Percentiles rank a stretch among this genome's conserved stretches.
phyloP scores from a whole-genome alignment of 495 filamentous ascomycete species.

The Durotheca rogersii region DNA sequence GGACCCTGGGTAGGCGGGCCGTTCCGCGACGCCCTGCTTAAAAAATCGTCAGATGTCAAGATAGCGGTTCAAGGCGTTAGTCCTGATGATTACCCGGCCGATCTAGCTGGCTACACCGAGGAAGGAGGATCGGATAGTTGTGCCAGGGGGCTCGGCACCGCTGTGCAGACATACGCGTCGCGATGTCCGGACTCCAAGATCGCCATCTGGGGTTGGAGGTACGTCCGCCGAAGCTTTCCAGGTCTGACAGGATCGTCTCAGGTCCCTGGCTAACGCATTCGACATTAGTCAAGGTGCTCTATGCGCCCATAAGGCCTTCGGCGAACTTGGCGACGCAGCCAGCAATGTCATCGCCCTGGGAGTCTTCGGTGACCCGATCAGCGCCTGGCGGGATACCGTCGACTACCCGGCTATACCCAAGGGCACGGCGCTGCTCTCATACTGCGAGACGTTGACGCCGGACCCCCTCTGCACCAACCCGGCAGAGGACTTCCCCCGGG shows the following conservation, averaged over 20 bases:
- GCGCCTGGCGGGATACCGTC: conserved; percentile 24
- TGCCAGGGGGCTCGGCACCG: conserved; percentile 16
- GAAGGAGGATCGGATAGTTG: conserved; percentile 26
- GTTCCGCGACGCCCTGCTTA: conserved; percentile 20
- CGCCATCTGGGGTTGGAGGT: conserved; percentile 32
- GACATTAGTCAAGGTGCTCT: conserved; percentile 26
- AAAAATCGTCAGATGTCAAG: conserved; percentile 9
- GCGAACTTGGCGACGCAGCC: conserved; percentile 10
- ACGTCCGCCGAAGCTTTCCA: too few relatives aligned
- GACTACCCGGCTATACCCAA: conserved; percentile 15
- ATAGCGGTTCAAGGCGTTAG: conserved; percentile 27
- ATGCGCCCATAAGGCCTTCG: conserved; percentile 26
- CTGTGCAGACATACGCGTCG: conserved; percentile 20
- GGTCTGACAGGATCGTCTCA: too few relatives aligned
- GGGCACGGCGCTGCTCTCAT: conserved; percentile 11
- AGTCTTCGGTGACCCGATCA: conserved; percentile 24
- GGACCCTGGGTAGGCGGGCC: conserved; percentile 25
- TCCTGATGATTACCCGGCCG: conserved; percentile 20
- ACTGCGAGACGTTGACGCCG: conserved; percentile 23
- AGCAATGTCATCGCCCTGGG: conserved; percentile 27
- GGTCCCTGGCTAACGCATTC: background rate
- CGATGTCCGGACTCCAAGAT: conserved; percentile 19
- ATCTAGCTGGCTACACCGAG: conserved; percentile 23
- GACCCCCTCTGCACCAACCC: conserved; percentile 23
- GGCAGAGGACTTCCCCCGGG: conserved; percentile 15